Evolutionary conservation across 208 protist species (phyloP), one percentile per base, ranked within the genome.

Genomic region (Leishmania gerbilli): DNA sequence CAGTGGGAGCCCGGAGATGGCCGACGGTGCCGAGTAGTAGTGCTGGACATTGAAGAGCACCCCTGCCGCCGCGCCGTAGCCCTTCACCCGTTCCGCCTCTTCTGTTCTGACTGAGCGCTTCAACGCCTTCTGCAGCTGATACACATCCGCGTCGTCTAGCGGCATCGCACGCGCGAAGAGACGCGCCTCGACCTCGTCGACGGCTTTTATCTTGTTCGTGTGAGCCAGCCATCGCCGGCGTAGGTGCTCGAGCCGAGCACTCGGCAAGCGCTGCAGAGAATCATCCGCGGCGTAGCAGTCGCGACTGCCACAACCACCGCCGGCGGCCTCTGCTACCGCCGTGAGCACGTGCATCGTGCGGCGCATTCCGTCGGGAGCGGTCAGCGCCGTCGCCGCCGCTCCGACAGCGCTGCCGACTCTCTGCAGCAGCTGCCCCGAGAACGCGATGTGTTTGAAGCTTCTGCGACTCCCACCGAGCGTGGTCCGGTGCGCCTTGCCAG

Each of bases 221-320:
- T 62, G 76, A 51, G 92, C 85, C 13, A 91, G 82, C 93, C 93
- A 96, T 24, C 93, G 93, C 40, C 86, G 85, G n/a, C 81, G 88
- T 7, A 96, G 85, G 34, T 91, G 82, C 53, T 74, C 76, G 40
- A 94, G 77, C 40, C 92, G 89, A 4, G 77, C 79, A 37, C 60
- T 81, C 24, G 82, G 77, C 71, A 85, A 65, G n/a, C 77, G 82
- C 53, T 60, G 69, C 34, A 75, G 72, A 55, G 86, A 55, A n/a
- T 65, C 80, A 31, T 82, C 81, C 3, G 81, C 77, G 17, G 79
- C 71, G 45, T 75, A 51, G 72, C 42, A 45, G 42, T 79, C 71
- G 47, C 79, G 74, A 53, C 74, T 55, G 53, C 31, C 42, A 56
- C 27, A 31, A 62, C 34, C 45, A n/a, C 74, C 34, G 45, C 24